Conservation (phyloP, 331 rosid species). For the Quercus lobata region DNA sequence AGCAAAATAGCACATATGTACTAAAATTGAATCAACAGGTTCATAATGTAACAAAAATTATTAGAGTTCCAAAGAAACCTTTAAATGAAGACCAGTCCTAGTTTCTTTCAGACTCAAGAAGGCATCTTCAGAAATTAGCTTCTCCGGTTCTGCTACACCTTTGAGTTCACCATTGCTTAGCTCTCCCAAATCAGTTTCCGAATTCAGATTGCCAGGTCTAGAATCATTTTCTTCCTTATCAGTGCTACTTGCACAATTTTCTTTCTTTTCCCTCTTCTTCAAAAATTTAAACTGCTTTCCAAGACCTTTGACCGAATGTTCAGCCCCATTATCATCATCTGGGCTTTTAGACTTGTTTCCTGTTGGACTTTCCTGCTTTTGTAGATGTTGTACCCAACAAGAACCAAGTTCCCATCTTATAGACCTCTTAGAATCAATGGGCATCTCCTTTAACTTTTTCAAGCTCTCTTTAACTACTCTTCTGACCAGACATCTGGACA, state of each 20-base stretch:
- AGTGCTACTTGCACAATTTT: conserved; percentile 14
- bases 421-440: conserved; percentile 37
- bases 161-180: conserved; percentile 31
- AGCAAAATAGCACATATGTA: background rate
- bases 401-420: conserved; percentile 98
- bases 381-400: conserved; percentile 90
- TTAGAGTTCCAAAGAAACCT: conserved; percentile 48
- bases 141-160: conserved; percentile 45
- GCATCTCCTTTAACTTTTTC: conserved; percentile 42
- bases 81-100: conserved; percentile 78
- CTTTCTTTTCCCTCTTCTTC: conserved; percentile 76
- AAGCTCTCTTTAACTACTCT: conserved; percentile 60
- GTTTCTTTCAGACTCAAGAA: conserved; percentile 62
- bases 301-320: conserved; percentile 71
- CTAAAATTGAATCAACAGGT: background rate
- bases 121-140: conserved; percentile 57
- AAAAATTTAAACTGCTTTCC: conserved; percentile 80
- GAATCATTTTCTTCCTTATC: conserved; percentile 39
- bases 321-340: conserved; percentile 39
- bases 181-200: conserved; percentile 28
- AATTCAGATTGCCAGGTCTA: conserved; percentile 10
- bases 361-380: conserved; percentile 54
- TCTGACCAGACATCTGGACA: conserved; percentile 37
- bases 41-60: background rate
- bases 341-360: conserved; percentile 31